These are phyloP conservation scores for Themeda triandra DNA, from an alignment of 176 grass and related monocot genomes.

Conservation along the genomic window DNA sequence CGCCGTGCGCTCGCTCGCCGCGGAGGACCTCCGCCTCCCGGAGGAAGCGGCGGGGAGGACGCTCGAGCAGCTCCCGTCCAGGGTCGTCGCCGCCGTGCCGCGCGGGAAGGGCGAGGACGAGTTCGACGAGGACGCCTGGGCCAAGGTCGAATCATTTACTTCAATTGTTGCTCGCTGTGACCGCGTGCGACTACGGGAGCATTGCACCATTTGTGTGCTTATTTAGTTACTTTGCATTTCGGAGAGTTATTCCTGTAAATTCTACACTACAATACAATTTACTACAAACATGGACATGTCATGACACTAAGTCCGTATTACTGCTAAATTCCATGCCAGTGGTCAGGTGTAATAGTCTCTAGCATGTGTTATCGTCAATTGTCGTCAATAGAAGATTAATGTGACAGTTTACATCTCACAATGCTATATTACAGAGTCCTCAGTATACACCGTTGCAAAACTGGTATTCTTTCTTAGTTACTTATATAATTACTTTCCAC, in stretches of 20 bases:
- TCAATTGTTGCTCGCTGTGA: neutral
- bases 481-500: neutral
- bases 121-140: constrained; percentile 66
- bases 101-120: constrained; percentile 59
- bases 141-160: constrained; percentile 37
- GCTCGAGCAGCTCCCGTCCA: constrained; percentile 67
- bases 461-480: neutral
- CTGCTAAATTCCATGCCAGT: too few species aligned
- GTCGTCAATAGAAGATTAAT: too few species aligned
- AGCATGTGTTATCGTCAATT: too few species aligned
- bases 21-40: constrained; percentile 55
- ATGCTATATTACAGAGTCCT: too few species aligned
- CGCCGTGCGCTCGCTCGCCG: constrained; percentile 55
- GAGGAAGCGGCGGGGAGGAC: constrained; percentile 42
- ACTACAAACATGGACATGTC: too few species aligned
- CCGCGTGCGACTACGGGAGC: neutral
- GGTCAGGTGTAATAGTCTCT: too few species aligned
- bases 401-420: too few species aligned
- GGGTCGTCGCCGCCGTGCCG: constrained; percentile 67
- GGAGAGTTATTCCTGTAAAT: too few species aligned
- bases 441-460: neutral
- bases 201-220: neutral
- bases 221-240: too few species aligned
- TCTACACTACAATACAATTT: too few species aligned
- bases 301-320: too few species aligned